A percentile compares a stretch with the other conserved stretches of the same genome.
Conservation (phyloP, 2,329 filamentous ascomycete genomes). For the Paraphaeosphaeria minitans region DNA sequence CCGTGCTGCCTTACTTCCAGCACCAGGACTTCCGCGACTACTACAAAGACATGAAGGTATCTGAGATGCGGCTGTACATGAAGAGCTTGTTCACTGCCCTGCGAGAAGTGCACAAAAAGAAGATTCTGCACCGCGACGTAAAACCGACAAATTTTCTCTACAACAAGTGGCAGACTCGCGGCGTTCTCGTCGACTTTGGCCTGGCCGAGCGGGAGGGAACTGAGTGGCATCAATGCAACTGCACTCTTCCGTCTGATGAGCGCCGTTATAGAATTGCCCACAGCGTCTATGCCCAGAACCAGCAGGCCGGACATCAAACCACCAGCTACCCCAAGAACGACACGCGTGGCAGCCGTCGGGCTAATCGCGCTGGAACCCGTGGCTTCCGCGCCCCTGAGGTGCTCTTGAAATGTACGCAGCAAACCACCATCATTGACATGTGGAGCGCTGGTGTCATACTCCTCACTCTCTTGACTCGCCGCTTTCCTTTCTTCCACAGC, state of each 20-base stretch:
- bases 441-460: slow-evolving; percentile 98
- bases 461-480: slow-evolving; percentile 86
- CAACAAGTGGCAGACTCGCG: slow-evolving; percentile 76
- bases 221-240: slow-evolving; percentile 81
- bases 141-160: slow-evolving; percentile 98
- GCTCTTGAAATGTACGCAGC: slow-evolving; percentile 93
- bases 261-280: slow-evolving; percentile 64
- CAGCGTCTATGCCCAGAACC: slow-evolving; percentile 64
- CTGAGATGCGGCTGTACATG: slow-evolving; percentile 89
- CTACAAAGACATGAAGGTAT: slow-evolving; percentile 85
- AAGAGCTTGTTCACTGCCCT: slow-evolving; percentile 86
- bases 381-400: slow-evolving; percentile 97
- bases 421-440: slow-evolving; percentile 90
- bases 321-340: slow-evolving; percentile 87
- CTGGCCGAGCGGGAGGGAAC: slow-evolving; percentile 77
- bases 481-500: slow-evolving; percentile 98
- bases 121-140: slow-evolving; percentile 92
- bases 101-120: slow-evolving; percentile 77
- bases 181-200: slow-evolving; percentile 98
- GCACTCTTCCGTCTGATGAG: slow-evolving; percentile 67
- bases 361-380: slow-evolving; percentile 91
- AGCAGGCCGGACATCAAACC: slow-evolving; percentile 43
- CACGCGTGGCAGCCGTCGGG: slow-evolving; percentile 81
- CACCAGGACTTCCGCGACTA: slow-evolving; percentile 95
- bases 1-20: slow-evolving; percentile 92